phyloP scores from a whole-genome alignment of 208 protist genomes.

The Leishmania aethiopica region DNA sequence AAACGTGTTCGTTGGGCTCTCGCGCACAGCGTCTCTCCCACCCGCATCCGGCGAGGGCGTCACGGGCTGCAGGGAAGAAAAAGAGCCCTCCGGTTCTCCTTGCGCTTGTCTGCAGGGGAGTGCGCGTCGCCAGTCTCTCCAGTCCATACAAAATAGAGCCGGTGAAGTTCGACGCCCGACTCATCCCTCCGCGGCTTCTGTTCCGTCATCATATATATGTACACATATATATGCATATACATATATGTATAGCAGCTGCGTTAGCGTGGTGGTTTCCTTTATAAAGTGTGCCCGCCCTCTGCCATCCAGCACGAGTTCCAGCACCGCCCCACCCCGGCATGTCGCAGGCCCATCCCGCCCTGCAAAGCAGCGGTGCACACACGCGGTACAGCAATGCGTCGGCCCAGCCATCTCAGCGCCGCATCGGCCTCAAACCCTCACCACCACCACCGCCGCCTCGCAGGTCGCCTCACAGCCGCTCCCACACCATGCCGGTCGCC shows the following conservation, averaged over 20 bases:
- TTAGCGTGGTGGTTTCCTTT: neutral
- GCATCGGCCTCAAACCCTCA: neutral
- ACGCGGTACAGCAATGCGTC: neutral
- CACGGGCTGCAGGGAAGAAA: neutral
- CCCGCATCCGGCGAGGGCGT: neutral
- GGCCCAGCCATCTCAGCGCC: neutral
- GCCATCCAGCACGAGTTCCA: neutral
- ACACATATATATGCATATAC: neutral
- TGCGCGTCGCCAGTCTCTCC: neutral
- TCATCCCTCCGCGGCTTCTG: neutral
- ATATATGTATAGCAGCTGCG: neutral
- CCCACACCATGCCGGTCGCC: neutral
- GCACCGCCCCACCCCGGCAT: neutral
- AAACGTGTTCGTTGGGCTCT: neutral
- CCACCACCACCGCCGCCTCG: neutral
- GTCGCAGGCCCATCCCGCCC: neutral
- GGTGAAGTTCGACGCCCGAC: neutral
- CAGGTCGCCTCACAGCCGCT: neutral
- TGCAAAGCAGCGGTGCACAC: neutral
- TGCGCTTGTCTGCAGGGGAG: neutral
- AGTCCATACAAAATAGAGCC: neutral
- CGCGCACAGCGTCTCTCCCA: neutral
- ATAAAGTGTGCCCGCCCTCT: neutral
- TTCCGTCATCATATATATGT: neutral
- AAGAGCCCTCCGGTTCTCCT: neutral